Evolutionary conservation across 2,329 filamentous ascomycete species (phyloP).

Genomic region (Neobulgaria alba): DNA sequence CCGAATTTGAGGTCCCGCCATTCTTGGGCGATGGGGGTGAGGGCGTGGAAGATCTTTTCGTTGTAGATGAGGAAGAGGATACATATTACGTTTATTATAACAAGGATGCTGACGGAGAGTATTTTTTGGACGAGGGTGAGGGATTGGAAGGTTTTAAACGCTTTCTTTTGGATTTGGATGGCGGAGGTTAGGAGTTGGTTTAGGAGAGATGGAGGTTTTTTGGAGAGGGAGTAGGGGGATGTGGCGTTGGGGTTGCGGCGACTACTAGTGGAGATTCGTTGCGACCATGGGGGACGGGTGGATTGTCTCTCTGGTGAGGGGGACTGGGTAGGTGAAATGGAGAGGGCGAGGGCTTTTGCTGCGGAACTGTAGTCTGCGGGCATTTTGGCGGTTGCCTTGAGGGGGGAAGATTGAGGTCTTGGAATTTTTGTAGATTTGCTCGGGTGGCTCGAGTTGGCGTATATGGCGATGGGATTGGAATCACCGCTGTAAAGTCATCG

Average conservation of each 20-base stretch:
- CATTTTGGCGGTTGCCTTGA: slow-evolving; percentile 30
- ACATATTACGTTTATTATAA: slow-evolving; percentile 42
- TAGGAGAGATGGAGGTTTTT: slow-evolving; percentile 25
- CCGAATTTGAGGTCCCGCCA: slow-evolving; percentile 70
- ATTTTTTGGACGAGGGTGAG: slow-evolving; percentile 55
- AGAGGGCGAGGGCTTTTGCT: slow-evolving; percentile 40
- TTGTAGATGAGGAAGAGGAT: slow-evolving; percentile 71
- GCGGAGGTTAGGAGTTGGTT: slow-evolving; percentile 40
- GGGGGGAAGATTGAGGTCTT: slow-evolving; percentile 1
- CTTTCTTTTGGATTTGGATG: slow-evolving; percentile 40
- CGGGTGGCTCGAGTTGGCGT: too few relatives aligned
- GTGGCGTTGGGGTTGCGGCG: slow-evolving; percentile 14
- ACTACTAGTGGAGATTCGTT: slow-evolving; percentile 33
- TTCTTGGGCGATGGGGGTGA: slow-evolving; percentile 63
- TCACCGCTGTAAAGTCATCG: slow-evolving; percentile 3
- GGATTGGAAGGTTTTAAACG: slow-evolving; percentile 42
- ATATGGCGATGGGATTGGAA: too few relatives aligned
- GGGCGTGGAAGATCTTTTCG: slow-evolving; percentile 66
- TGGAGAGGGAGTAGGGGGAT: slow-evolving; percentile 17
- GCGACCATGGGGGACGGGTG: slow-evolving; percentile 43
- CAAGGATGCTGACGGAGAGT: slow-evolving; percentile 41
- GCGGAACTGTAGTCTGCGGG: slow-evolving; percentile 43
- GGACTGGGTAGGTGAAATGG: slow-evolving; percentile 37
- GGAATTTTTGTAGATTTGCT: too few relatives aligned
- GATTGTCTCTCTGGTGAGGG: slow-evolving; percentile 33